These are phyloP conservation scores for Arthromyces matolae DNA, from an alignment of 768 basidiomycete species.

Conservation along the genomic window DNA sequence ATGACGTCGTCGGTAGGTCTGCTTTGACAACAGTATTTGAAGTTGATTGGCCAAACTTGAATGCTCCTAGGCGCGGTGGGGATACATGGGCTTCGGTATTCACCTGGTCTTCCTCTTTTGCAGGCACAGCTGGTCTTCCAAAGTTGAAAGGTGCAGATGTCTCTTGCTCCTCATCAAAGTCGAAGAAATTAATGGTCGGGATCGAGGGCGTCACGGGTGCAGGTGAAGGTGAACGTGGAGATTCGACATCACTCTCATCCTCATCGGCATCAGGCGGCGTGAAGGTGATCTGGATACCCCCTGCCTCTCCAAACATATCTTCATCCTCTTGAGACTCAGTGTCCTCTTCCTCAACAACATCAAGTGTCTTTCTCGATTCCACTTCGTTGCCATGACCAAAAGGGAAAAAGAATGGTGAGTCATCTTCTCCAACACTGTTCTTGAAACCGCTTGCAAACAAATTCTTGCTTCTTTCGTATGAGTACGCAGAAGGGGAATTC, in stretches of 20 bases:
- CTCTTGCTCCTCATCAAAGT: constrained; percentile 20
- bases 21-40: background rate
- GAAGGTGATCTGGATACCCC: constrained; percentile 74
- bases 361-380: constrained; percentile 28
- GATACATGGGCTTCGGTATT: constrained; percentile 6
- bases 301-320: constrained; percentile 58
- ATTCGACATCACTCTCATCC: constrained; percentile 24
- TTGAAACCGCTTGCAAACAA: constrained; percentile 55
- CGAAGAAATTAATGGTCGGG: constrained; percentile 33
- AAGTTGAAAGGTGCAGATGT: constrained; percentile 14
- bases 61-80: constrained; percentile 6
- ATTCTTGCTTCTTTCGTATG: constrained; percentile 55
- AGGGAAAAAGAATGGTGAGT: constrained; percentile 44
- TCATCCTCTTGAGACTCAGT: constrained; percentile 36
- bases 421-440: constrained; percentile 46
- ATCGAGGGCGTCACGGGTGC: constrained; percentile 26
- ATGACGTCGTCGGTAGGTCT: constrained; percentile 12
- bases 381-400: constrained; percentile 36
- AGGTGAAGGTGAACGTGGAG: constrained; percentile 26
- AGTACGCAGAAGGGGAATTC: constrained; percentile 37
- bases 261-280: constrained; percentile 52
- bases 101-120: background rate
- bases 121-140: constrained; percentile 9
- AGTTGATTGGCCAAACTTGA: constrained; percentile 2
- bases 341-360: constrained; percentile 35